phyloP scores from a whole-genome alignment of 495 filamentous ascomycete genomes.

The Mycothermus thermophilus region DNA sequence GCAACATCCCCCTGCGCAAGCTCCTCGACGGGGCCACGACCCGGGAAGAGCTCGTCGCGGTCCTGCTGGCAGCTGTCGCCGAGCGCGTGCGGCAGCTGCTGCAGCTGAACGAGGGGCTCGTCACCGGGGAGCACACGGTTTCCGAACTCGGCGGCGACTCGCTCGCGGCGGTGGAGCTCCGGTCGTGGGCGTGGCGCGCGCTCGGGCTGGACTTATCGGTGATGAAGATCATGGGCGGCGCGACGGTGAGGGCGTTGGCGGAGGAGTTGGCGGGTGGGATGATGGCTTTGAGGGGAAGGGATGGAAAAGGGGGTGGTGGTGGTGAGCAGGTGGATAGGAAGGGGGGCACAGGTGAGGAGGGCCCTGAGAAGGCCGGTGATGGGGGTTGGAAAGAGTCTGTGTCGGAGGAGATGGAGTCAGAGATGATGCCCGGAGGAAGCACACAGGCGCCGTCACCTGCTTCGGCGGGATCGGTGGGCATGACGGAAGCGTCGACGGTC shows the following conservation, averaged over 20 bases:
- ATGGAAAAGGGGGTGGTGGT: not conserved
- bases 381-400: not conserved
- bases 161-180: slow-evolving; percentile 35
- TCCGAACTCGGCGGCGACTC: slow-evolving; percentile 32
- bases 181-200: slow-evolving; percentile 32
- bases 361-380: not conserved
- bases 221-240: slow-evolving; percentile 35
- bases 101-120: slow-evolving; percentile 15
- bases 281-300: not conserved
- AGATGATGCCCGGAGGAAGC: too few species aligned
- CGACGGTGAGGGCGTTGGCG: slow-evolving; percentile 21
- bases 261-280: slow-evolving; percentile 7
- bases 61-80: slow-evolving; percentile 15
- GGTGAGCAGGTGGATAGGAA: not conserved
- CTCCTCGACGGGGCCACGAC: slow-evolving; percentile 10
- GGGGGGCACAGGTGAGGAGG: not conserved
- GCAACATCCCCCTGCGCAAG: slow-evolving; percentile 13
- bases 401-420: too few species aligned
- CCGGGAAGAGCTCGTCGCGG: slow-evolving; percentile 6
- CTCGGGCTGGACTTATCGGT: slow-evolving; percentile 34
- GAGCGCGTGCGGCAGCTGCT: slow-evolving; percentile 18
- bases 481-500: too few species aligned
- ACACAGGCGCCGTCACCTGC: too few species aligned
- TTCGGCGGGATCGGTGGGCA: too few species aligned
- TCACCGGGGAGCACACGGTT: slow-evolving; percentile 16